A percentile compares a stretch with the other conserved stretches of the same genome.
Evolutionary conservation across 805 yeast genomes (phyloP).

Genomic region (Kluyveromyces lactis): DNA sequence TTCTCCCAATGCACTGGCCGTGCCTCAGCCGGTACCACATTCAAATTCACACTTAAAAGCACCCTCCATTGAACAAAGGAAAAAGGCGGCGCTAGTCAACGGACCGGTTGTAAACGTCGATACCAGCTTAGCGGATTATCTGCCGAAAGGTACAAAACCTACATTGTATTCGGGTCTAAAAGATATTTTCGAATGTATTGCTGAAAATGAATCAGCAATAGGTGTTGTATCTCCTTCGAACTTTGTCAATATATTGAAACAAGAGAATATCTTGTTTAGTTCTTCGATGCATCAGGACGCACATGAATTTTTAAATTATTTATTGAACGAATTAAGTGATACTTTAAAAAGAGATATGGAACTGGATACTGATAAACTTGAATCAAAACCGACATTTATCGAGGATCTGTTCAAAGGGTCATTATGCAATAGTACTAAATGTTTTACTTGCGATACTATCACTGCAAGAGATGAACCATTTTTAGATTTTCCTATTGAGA

Average conservation of each 20-base stretch:
- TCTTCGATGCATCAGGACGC: slow-evolving; percentile 98
- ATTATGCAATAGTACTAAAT: slow-evolving; percentile 78
- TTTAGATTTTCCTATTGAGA: slow-evolving; percentile 77
- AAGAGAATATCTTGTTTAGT: slow-evolving; percentile 76
- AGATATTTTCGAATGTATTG: slow-evolving; percentile 78
- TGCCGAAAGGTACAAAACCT: slow-evolving; percentile 31
- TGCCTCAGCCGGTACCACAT: not conserved
- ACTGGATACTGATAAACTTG: slow-evolving; percentile 12
- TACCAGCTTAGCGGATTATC: slow-evolving; percentile 41
- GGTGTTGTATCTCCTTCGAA: slow-evolving; percentile 83
- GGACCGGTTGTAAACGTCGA: slow-evolving; percentile 87
- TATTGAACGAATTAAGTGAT: slow-evolving; percentile 67
- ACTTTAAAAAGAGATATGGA: slow-evolving; percentile 22
- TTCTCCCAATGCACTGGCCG: not conserved
- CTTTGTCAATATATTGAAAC: slow-evolving; percentile 67
- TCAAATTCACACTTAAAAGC: slow-evolving; percentile 7
- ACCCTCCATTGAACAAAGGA: slow-evolving; percentile 61
- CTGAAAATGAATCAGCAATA: slow-evolving; percentile 55
- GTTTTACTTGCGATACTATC: slow-evolving; percentile 79
- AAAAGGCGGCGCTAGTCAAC: slow-evolving; percentile 62
- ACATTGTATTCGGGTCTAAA: slow-evolving; percentile 60
- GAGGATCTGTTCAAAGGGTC: slow-evolving; percentile 76
- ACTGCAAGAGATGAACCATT: slow-evolving; percentile 80
- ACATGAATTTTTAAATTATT: slow-evolving; percentile 86
- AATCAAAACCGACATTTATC: slow-evolving; percentile 43